Evolutionary conservation across 805 yeast genomes (phyloP).

Genomic region (Suhomyces vadensis): DNA sequence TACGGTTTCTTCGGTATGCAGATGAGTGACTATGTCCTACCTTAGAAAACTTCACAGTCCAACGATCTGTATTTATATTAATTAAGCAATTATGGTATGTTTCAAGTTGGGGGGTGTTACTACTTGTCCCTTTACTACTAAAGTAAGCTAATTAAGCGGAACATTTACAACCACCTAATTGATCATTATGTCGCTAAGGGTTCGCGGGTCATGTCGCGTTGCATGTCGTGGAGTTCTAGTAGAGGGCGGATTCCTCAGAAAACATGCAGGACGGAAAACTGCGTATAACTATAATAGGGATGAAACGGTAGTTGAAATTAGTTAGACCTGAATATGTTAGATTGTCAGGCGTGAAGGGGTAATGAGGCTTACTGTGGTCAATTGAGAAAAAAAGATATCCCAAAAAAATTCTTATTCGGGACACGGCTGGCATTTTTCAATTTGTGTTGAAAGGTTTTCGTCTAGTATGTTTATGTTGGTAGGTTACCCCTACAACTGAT

Average conservation of each 20-base stretch:
- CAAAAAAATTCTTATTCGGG: too few relatives aligned
- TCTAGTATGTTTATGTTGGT: too few relatives aligned
- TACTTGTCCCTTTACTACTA: too few relatives aligned
- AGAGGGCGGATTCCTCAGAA: too few relatives aligned
- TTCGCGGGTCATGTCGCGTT: neutral
- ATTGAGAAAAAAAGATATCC: too few relatives aligned
- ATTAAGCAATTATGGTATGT: neutral
- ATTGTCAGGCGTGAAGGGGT: too few relatives aligned
- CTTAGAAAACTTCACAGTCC: neutral
- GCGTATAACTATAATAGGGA: neutral
- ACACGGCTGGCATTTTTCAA: too few relatives aligned
- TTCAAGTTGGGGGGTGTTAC: too few relatives aligned
- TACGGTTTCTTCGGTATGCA: neutral
- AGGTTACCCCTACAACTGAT: too few relatives aligned
- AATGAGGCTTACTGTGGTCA: neutral
- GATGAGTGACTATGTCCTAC: neutral
- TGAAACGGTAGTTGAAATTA: neutral
- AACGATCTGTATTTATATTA: neutral
- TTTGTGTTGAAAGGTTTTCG: too few relatives aligned
- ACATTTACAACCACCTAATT: neutral
- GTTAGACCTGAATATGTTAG: too few relatives aligned
- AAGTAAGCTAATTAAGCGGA: neutral
- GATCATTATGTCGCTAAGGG: slow-evolving; percentile 1
- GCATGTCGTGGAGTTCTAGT: too few relatives aligned
- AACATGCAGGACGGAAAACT: neutral